phyloP scores from a whole-genome alignment of 371 early-diverging fungal genomes.

The Coemansia sp. region DNA sequence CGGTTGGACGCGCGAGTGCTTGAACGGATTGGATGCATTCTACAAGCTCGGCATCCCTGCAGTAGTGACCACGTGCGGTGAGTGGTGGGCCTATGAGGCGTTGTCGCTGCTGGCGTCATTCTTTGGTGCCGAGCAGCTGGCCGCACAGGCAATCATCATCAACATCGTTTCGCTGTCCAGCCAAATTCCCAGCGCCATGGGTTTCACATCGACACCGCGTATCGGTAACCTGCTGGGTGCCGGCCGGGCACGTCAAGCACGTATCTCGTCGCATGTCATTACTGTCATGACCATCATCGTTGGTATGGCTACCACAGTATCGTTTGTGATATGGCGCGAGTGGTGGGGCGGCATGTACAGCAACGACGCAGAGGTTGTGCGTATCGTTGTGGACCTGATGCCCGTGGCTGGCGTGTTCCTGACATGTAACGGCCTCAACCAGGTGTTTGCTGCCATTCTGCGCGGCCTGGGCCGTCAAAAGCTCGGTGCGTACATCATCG shows the following conservation, averaged over 20 bases:
- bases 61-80: constrained; percentile 68
- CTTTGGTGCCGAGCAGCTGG: constrained; percentile 72
- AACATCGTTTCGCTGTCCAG: constrained; percentile 66
- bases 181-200: constrained; percentile 59
- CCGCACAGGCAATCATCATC: constrained; percentile 81
- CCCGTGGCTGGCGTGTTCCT: constrained; percentile 81
- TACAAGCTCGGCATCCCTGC: constrained; percentile 67
- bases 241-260: constrained; percentile 52
- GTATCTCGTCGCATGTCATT: constrained; percentile 53
- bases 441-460: constrained; percentile 68
- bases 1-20: constrained; percentile 72
- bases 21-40: constrained; percentile 65
- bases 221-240: constrained; percentile 76
- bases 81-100: constrained; percentile 74
- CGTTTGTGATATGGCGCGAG: constrained; percentile 37
- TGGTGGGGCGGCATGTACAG: constrained; percentile 65
- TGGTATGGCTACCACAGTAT: constrained; percentile 48
- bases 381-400: constrained; percentile 66
- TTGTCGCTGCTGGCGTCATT: constrained; percentile 74
- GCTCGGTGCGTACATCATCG: constrained; percentile 67
- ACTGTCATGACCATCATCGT: constrained; percentile 45
- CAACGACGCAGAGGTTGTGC: constrained; percentile 69
- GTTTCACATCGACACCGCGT: constrained; percentile 73
- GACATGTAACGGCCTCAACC: constrained; percentile 65
- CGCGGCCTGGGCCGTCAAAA: constrained; percentile 74